Evolutionary conservation across 1,284 basidiomycete species (phyloP).

Genomic region (Cutaneotrichosporon cavernicola): DNA sequence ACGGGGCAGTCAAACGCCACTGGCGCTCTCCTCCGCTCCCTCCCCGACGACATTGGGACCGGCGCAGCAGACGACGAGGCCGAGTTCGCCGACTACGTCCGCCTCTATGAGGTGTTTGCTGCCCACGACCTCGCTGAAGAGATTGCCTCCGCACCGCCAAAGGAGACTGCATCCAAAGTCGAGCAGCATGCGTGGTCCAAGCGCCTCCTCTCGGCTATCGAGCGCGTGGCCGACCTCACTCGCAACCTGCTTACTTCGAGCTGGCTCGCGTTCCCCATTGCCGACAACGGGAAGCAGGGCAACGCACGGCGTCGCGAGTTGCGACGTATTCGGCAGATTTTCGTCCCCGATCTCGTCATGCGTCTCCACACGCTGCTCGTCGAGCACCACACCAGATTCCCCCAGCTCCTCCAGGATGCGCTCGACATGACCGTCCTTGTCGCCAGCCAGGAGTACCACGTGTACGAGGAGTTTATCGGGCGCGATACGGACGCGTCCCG

Average conservation of each 20-base stretch:
- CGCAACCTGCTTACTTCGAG: slow-evolving; percentile 54
- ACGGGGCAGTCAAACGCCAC: slow-evolving; percentile 72
- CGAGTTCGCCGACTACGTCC: slow-evolving; percentile 38
- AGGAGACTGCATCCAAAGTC: slow-evolving; percentile 39
- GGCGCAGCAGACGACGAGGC: slow-evolving; percentile 18
- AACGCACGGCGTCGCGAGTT: slow-evolving; percentile 67
- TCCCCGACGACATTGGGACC: slow-evolving; percentile 57
- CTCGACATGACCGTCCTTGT: slow-evolving; percentile 78
- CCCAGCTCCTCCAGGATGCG: slow-evolving; percentile 75
- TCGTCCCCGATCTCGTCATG: slow-evolving; percentile 85
- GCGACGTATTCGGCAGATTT: slow-evolving; percentile 77
- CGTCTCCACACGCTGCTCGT: slow-evolving; percentile 75
- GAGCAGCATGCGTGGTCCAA: slow-evolving; percentile 41
- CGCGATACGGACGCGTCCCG: slow-evolving; percentile 55
- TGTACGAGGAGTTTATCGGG: slow-evolving; percentile 82
- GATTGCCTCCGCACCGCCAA: slow-evolving; percentile 32
- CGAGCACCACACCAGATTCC: slow-evolving; percentile 64
- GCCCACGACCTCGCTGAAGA: slow-evolving; percentile 43
- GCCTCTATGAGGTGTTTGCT: slow-evolving; percentile 41
- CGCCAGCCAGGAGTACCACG: slow-evolving; percentile 79
- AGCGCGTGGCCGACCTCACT: slow-evolving; percentile 50
- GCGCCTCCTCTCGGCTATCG: slow-evolving; percentile 33
- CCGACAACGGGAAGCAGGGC: slow-evolving; percentile 6
- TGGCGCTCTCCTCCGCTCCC: slow-evolving; percentile 62
- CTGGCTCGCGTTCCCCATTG: slow-evolving; percentile 54